Evolutionary conservation across 306 rosid species (phyloP).

Genomic region (Begonia masoniana): DNA sequence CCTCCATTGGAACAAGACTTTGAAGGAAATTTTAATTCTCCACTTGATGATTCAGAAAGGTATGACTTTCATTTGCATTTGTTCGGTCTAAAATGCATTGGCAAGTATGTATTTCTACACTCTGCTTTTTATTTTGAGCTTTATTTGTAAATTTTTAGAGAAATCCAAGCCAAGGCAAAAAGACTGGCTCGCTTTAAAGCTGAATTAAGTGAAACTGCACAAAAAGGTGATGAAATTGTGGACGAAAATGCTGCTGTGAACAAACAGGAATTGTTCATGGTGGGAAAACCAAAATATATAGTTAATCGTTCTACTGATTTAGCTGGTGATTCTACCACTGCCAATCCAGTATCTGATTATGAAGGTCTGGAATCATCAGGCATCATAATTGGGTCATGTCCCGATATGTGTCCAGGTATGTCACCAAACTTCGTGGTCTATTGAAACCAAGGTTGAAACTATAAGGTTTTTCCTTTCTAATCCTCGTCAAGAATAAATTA

Average conservation of each 20-base stretch:
- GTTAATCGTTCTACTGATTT: conserved; percentile 28
- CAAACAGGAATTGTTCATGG: conserved; percentile 19
- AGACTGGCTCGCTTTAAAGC: conserved; percentile 84
- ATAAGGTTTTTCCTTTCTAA: no score
- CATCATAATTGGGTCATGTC: conserved; percentile 63
- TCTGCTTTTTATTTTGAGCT: conserved; percentile 3
- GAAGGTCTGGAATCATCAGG: conserved; percentile 43
- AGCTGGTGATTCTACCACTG: conserved; percentile 27
- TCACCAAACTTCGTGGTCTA: conserved; percentile 17
- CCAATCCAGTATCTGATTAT: conserved; percentile 30
- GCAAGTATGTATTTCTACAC: conserved; percentile 5
- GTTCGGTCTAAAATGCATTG: conserved; percentile 9
- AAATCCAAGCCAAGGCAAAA: conserved; percentile 84
- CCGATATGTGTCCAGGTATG: conserved; percentile 97
- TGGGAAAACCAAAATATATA: conserved; percentile 29
- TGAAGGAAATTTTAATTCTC: conserved; percentile 29
- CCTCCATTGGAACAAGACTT: conserved; percentile 44
- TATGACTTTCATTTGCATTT: conserved; percentile 20
- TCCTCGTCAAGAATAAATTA: no score
- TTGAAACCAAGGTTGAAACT: conserved; percentile 9
- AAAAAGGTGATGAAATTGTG: conserved; percentile 24
- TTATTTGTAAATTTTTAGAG: conserved; percentile 33
- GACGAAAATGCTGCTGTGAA: conserved; percentile 28
- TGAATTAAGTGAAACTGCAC: conserved; percentile 49
- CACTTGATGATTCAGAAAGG: conserved; percentile 62